phyloP scores from a whole-genome alignment of 2,329 filamentous ascomycete genomes.

The Sclerotinia trifoliorum region DNA sequence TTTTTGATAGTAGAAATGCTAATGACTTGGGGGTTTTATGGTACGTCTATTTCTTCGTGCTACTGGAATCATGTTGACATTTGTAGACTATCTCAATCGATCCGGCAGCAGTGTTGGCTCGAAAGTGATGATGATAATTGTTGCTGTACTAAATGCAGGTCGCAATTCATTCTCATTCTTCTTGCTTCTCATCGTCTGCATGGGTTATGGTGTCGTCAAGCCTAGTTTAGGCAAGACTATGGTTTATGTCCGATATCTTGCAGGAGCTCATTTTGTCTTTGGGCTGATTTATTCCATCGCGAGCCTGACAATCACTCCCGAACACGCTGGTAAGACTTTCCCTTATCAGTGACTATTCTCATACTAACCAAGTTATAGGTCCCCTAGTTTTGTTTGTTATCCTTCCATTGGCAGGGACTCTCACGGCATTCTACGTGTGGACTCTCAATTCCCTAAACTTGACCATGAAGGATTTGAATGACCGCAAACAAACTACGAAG shows the following conservation, averaged over 20 bases:
- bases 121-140: conserved; percentile 83
- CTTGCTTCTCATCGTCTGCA: conserved; percentile 94
- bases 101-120: conserved; percentile 80
- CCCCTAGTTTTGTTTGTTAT: conserved; percentile 91
- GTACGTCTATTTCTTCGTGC: conserved; percentile 45
- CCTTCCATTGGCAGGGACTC: conserved; percentile 81
- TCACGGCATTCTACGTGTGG: conserved; percentile 98
- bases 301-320: conserved; percentile 83
- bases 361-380: conserved; percentile 47
- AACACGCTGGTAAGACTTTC: conserved; percentile 63
- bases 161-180: conserved; percentile 99
- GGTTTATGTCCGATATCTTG: conserved; percentile 88
- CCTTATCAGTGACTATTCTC: not conserved
- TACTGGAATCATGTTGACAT: conserved; percentile 40
- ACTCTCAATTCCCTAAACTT: conserved; percentile 92
- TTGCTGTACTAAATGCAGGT: conserved; percentile 89
- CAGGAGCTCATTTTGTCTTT: conserved; percentile 90
- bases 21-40: conserved; percentile 98
- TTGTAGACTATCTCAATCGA: conserved; percentile 81
- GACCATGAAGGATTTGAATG: conserved; percentile 93
- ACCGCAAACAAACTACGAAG: conserved; percentile 91
- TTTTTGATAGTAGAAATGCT: conserved; percentile 96
- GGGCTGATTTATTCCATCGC: conserved; percentile 91
- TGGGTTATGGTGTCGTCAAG: conserved; percentile 99
- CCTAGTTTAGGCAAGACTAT: conserved; percentile 87